Base-by-base conservation (phyloP, 495 filamentous ascomycete genomes). In the Jackrogersella minutella region DNA sequence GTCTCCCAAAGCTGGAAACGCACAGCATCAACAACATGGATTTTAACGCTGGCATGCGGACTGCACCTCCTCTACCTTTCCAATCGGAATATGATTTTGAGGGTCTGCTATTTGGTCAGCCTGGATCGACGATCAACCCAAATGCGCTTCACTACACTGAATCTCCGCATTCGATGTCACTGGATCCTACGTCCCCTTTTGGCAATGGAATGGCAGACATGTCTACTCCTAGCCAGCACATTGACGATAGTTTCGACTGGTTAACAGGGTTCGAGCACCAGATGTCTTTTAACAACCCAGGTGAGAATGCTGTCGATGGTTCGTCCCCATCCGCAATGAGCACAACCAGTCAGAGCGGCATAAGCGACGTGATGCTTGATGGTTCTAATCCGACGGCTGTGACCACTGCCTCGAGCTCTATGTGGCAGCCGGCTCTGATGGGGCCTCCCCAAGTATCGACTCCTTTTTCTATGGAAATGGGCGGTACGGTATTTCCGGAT, bases 261-360 rank as follows among this genome's bases (percentile, higher is more conserved):
- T 85, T 96, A 79, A 87, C 87, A 52, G 88, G 88, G 26, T 93
- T 93, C 73, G 93, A 94, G 49, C 84, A 90, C 60, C 83, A 87
- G 22, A 85, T 94, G 82, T 86, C 87, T 19, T 87, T 93, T 75
- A 82, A 86, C 59, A 87, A 84, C 67, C 55, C 79, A 74, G 87
- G 88, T 62, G 93, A 96, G 66, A 90, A 88, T 58, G 91, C 88
- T 7, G 85, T 97, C 50, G 95, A 96, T 66, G 92, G 91, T 37
- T 97, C 95, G 9, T 98, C 96, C 5, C 95, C 95, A 6, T 97
- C 93, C 7, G 94, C 91, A 19, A 93, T 97, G 71, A 97, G 93
- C 77, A 95, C 91, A 14, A 91, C 89, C 24, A 97, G 93, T 71
- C 93, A 94, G 67, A 94, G 90, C 76, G 92, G 90, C 11, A 90